phyloP scores from a whole-genome alignment of 768 basidiomycete genomes.

The Mycena galopus region DNA sequence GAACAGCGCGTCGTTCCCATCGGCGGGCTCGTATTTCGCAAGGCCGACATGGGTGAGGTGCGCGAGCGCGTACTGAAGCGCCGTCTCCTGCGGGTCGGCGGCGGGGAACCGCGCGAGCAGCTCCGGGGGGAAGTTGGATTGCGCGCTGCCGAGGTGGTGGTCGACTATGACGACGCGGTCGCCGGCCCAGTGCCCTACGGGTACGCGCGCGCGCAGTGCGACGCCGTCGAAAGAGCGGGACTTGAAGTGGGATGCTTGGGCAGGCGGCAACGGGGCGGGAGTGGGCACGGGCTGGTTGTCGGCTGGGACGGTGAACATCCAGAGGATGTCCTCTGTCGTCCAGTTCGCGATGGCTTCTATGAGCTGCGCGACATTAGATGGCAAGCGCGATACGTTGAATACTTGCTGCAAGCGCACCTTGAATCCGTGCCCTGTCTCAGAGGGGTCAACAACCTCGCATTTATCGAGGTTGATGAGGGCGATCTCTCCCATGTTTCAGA shows the following conservation, averaged over 20 bases:
- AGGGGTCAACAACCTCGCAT: background rate
- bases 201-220: background rate
- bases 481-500: constrained; percentile 5
- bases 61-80: background rate
- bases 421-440: background rate
- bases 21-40: constrained; percentile 7
- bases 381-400: background rate
- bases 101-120: constrained; percentile 1
- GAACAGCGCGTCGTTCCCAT: constrained; percentile 1
- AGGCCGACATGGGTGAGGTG: constrained; percentile 9
- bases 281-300: background rate
- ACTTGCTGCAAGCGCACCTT: constrained; percentile 1
- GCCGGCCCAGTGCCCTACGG: constrained; percentile 29
- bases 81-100: background rate
- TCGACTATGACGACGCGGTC: constrained; percentile 26
- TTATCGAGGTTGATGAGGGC: constrained; percentile 22
- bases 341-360: background rate
- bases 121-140: background rate
- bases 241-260: rapidly evolving
- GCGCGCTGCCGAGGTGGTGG: background rate
- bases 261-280: background rate
- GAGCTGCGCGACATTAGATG: background rate
- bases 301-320: constrained; percentile 9
- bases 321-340: background rate
- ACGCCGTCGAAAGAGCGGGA: background rate